Base-by-base conservation (phyloP, 2,329 filamentous ascomycete species). In the Arthrocladium fulminans region DNA sequence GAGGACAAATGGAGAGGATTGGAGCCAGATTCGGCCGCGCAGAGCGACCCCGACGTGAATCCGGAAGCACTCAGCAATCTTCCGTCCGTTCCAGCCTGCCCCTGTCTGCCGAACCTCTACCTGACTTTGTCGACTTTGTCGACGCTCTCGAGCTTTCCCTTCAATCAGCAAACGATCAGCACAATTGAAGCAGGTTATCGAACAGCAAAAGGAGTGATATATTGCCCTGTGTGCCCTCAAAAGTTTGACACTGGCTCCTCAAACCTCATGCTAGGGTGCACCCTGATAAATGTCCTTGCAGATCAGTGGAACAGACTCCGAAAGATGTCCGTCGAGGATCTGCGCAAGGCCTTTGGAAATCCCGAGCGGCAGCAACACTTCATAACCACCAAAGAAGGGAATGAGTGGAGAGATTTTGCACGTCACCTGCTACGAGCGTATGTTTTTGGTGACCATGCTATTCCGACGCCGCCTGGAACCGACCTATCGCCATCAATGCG, bases 231-330 rank as follows among this genome's bases (percentile, higher is more conserved):
- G 15, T 73, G 70, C 49, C 69, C 69, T 1, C 61, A 63, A 30
- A 61, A 58, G 27, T 70, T 70, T 48, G 62, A 66, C 27, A 66
- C 67, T 1, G 63, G 64, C 5, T 56, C 68, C 20, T 69, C 72
- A 50, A 73, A 73, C 45, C 63, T 72, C 38, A 71, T 71, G 67
- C 63, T 72, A 42, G 63, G 65, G n/a, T 65, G 65, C 10, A 70
- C 69, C 9, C 58, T 72, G 10, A 56, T 73, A 39, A 71, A 63
- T n/a, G 64, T 70, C 17, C 54, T 70, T 15, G 67, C 66, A 19
- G 69, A 72, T 48, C 58, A 63, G 20, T 73, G 70, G 70, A 58
- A 69, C 9, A 63, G 65, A 2, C 59, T 72, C 15, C 65, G 60
- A 19, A 59, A 64, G 43, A 59, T 61, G 20, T 61, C 67, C 39